Conservation (phyloP, 768 basidiomycete species). For the Termitomyces sp. region DNA sequence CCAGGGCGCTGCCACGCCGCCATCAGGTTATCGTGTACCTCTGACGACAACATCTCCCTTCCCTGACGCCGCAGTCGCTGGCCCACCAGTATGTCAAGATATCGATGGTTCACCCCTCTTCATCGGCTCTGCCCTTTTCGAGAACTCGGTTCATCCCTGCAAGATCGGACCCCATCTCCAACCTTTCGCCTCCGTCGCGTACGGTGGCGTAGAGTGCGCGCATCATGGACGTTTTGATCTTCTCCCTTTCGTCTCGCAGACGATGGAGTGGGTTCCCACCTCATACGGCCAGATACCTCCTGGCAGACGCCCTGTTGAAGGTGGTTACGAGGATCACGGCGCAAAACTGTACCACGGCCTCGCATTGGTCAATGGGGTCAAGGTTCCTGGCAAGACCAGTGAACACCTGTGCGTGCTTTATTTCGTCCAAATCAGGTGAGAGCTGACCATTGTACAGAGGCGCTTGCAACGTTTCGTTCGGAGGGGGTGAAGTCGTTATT, state of each 20-base stretch:
- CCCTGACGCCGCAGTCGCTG: conserved; percentile 35
- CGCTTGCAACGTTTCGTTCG: conserved; percentile 40
- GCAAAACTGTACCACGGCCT: conserved; percentile 64
- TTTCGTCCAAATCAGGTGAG: neutral
- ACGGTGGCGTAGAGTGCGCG: conserved; percentile 51
- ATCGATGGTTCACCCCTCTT: conserved; percentile 58
- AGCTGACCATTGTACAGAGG: conserved; percentile 21
- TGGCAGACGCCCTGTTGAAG: conserved; percentile 57
- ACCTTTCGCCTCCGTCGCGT: conserved; percentile 51
- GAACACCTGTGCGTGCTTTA: conserved; percentile 52
- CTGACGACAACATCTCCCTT: conserved; percentile 39
- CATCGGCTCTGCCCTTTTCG: conserved; percentile 69
- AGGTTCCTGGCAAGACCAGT: conserved; percentile 71
- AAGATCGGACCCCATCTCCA: conserved; percentile 64
- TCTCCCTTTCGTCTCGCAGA: conserved; percentile 56
- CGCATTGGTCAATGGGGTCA: conserved; percentile 41
- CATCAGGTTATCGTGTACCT: conserved; percentile 64
- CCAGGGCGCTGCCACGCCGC: conserved; percentile 29
- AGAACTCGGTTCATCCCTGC: conserved; percentile 72
- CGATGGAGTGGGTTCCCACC: conserved; percentile 73
- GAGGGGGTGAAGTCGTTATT: conserved; percentile 35
- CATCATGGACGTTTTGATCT: conserved; percentile 71
- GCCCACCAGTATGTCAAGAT: conserved; percentile 50
- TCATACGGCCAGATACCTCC: conserved; percentile 53
- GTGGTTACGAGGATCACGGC: conserved; percentile 70